Base-by-base conservation (phyloP, 371 early-diverging fungal species). In the Actinomucor elegans region DNA sequence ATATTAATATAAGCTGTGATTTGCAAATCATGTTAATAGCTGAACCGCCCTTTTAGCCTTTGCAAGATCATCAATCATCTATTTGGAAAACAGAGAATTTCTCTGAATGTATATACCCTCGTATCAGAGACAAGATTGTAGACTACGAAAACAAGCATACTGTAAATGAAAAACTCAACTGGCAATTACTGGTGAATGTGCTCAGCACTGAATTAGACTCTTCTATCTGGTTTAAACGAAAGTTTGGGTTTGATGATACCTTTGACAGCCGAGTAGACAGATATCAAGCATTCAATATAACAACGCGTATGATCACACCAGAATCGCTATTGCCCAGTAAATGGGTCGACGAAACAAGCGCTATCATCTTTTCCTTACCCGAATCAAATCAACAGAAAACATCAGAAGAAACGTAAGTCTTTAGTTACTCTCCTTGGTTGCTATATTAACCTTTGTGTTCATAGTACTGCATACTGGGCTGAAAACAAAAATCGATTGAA, bases 51-150 rank as follows among this genome's bases (percentile, higher is more conserved):
- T 12, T 9, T 14, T 23, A 46, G 51, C 32, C 31, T 35, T 14
- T 21, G 18, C 12, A 53, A n/a, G 26, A 24, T 29, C 45, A 21
- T 27, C 41, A 27, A 36, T 41, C 40, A 48, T 35, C 47, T 6
- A 51, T 72, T 9, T 72, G 69, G 68, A 6, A 44, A 45, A 52
- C 57, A n/a, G 64, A 68, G 35, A 50, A 68, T 15, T 62, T 64
- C 48, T 54, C 59, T 4, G 15, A 56, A 6, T 28, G 36, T 24
- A 52, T 71, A 14, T 64, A 69, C 31, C 64, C 58, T 3, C 45
- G 37, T 20, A 47, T 66, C 28, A 54, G 54, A 23, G 32, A 32
- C 8, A 43, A 57, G 2, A 33, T 62, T 28, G 4, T 24, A 6
- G 45, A 52, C 4, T 38, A 35, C 7, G 35, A 34, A 15, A 24